Base-by-base conservation (phyloP, 768 basidiomycete genomes). In the Phanerodontia chrysosporium region DNA sequence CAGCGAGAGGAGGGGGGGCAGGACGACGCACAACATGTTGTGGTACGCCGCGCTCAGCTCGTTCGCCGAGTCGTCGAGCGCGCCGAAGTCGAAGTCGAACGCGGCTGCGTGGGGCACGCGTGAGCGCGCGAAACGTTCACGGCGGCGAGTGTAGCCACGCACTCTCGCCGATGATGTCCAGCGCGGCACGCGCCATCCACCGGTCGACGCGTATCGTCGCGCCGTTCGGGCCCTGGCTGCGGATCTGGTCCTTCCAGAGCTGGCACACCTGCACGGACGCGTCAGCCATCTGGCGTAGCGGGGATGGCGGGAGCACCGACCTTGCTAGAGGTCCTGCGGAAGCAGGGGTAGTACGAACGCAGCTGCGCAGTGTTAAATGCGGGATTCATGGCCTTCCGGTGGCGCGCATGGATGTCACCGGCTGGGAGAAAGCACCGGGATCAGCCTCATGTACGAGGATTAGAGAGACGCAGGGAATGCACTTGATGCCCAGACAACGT, bases 171-270 rank as follows among this genome's bases (percentile, higher is more conserved):
- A 75, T 75, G 12, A 71, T 71, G 52, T 77, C 75, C 29, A 77
- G 62, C 2, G 76, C 74, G 0, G 72, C 70, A 2, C 72, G 65
- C 21, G 69, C 67, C 3, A 75, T 55, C 78, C 80, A 81, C 21
- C 35, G 49, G 46, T 60, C 55, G 4, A 63, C 54, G 3, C 22
- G n/a, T 1, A 32, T 16, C 39, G 48, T 36, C 42, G 4, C 21
- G 28, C 59, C n/a, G 73, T 69, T n/a, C 6, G 80, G 77, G 2
- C 82, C 75, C 62, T 83, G 80, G 13, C 9, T 3, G 14, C 84
- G 60, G 21, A 78, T n/a, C 49, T 60, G 28, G 24, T 63, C 62
- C 58, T 60, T 63, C 62, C 62, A 63, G 9, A 32, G 46, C 46
- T 48, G 51, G 46, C 51, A 35, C 22, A 60, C 27, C 52, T 62